Conservation (phyloP, 2,329 filamentous ascomycete species). For the Botryotinia globosa region DNA sequence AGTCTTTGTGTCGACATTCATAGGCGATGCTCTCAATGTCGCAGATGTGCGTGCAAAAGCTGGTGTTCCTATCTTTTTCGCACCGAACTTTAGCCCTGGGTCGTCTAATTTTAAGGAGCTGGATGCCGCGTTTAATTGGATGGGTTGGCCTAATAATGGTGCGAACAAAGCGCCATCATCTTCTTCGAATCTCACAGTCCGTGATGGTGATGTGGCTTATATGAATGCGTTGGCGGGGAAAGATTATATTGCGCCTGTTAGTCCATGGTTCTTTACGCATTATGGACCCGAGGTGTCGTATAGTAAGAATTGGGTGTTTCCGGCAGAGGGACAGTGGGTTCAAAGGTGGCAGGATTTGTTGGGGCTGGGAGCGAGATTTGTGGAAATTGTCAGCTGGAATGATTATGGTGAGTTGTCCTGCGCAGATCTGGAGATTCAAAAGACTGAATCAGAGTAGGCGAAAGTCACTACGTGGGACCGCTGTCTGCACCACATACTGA, state of each 20-base stretch:
- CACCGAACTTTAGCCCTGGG: conserved; percentile 7
- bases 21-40: conserved; percentile 47
- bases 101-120: conserved; percentile 1
- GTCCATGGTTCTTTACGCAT: conserved; percentile 19
- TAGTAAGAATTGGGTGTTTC: conserved; percentile 22
- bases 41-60: conserved; percentile 40
- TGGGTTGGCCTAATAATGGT: conserved; percentile 20
- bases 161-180: conserved; percentile 7
- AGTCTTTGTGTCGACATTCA: conserved; percentile 47
- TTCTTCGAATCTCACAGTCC: background rate
- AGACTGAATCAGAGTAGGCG: conserved; percentile 1
- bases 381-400: conserved; percentile 19
- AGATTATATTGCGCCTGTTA: conserved; percentile 13
- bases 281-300: conserved; percentile 14
- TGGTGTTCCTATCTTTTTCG: conserved; percentile 25
- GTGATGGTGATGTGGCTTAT: conserved; percentile 5
- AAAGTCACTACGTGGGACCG: conserved; percentile 18
- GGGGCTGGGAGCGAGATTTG: background rate
- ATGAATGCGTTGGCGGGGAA: background rate
- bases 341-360: conserved; percentile 14
- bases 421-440: fast-evolving
- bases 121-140: conserved; percentile 19
- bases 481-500: conserved; percentile 10
- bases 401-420: conserved; percentile 11
- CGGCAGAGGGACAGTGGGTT: background rate